Evolutionary conservation across 306 rosid species (phyloP).

Genomic region (Trifolium repens): DNA sequence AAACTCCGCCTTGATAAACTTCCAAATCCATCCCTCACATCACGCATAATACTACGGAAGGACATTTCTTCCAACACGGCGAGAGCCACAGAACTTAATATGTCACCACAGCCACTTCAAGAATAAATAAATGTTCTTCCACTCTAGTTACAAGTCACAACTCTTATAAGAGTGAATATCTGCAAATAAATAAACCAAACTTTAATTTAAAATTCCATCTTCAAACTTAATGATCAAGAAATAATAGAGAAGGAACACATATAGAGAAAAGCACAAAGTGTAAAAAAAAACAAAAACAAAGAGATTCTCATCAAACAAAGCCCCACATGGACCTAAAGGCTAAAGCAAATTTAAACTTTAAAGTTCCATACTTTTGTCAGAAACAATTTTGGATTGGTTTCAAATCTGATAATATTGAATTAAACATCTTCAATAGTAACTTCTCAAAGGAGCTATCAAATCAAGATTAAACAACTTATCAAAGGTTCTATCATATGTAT

Average conservation of each 20-base stretch:
- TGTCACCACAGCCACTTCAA: slow-evolving; percentile 35
- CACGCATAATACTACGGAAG: slow-evolving; percentile 92
- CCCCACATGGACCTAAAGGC: slow-evolving; percentile 71
- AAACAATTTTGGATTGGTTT: slow-evolving; percentile 52
- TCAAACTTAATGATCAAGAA: slow-evolving; percentile 58
- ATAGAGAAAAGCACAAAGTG: slow-evolving; percentile 73
- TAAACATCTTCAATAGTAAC: slow-evolving; percentile 32
- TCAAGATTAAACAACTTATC: slow-evolving; percentile 25
- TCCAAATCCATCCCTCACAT: slow-evolving; percentile 94
- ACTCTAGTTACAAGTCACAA: slow-evolving; percentile 38
- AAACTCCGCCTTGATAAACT: slow-evolving; percentile 88
- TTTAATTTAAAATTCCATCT: slow-evolving; percentile 50
- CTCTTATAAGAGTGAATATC: slow-evolving; percentile 39
- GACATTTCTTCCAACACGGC: slow-evolving; percentile 65
- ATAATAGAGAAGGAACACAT: slow-evolving; percentile 54
- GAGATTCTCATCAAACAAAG: slow-evolving; percentile 70
- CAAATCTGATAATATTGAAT: slow-evolving; percentile 27
- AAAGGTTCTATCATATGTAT: background rate
- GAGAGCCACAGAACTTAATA: slow-evolving; percentile 45
- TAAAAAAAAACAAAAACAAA: slow-evolving; percentile 34
- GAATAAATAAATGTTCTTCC: slow-evolving; percentile 27
- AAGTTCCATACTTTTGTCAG: slow-evolving; percentile 65
- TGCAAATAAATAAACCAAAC: slow-evolving; percentile 57
- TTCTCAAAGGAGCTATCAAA: slow-evolving; percentile 35
- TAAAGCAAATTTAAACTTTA: slow-evolving; percentile 54